These are phyloP conservation scores for Microbotryum saponariae DNA, from an alignment of 1,284 basidiomycete genomes.

Conservation along the genomic window DNA sequence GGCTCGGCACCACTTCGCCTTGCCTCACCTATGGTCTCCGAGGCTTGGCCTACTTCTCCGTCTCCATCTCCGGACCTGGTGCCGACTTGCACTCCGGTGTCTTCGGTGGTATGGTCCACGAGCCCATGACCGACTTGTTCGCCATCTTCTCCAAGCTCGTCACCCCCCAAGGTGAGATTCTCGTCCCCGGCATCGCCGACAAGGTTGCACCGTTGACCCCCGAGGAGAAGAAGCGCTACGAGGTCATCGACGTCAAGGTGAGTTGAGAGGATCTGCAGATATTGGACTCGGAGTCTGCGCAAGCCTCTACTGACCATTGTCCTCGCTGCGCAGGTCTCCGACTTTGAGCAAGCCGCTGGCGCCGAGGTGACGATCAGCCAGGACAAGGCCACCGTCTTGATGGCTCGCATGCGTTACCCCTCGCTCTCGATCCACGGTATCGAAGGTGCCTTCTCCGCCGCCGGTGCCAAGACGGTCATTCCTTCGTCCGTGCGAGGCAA, in stretches of 20 bases:
- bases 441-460: slow-evolving; percentile 80
- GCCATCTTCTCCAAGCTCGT: slow-evolving; percentile 66
- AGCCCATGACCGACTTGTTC: slow-evolving; percentile 61
- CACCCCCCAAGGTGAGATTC: slow-evolving; percentile 69
- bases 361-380: slow-evolving; percentile 65
- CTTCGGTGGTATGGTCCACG: slow-evolving; percentile 42
- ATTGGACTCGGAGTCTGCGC: slow-evolving; percentile 47
- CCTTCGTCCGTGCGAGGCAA: slow-evolving; percentile 73
- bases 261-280: slow-evolving; percentile 7
- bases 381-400: slow-evolving; percentile 76
- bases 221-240: slow-evolving; percentile 57
- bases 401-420: slow-evolving; percentile 64
- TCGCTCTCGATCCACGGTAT: slow-evolving; percentile 91
- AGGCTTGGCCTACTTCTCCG: slow-evolving; percentile 81
- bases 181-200: slow-evolving; percentile 84
- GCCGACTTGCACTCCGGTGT: slow-evolving; percentile 81
- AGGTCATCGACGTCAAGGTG: slow-evolving; percentile 41
- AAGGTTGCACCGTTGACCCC: slow-evolving; percentile 69
- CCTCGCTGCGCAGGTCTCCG: slow-evolving; percentile 57
- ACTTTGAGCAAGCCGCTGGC: slow-evolving; percentile 75
- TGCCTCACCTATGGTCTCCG: slow-evolving; percentile 52
- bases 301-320: slow-evolving; percentile 43
- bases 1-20: slow-evolving; percentile 40
- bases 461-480: slow-evolving; percentile 68
- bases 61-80: slow-evolving; percentile 73